phyloP scores from a whole-genome alignment of 257 asterid species.

The Penstemon barbatus region DNA sequence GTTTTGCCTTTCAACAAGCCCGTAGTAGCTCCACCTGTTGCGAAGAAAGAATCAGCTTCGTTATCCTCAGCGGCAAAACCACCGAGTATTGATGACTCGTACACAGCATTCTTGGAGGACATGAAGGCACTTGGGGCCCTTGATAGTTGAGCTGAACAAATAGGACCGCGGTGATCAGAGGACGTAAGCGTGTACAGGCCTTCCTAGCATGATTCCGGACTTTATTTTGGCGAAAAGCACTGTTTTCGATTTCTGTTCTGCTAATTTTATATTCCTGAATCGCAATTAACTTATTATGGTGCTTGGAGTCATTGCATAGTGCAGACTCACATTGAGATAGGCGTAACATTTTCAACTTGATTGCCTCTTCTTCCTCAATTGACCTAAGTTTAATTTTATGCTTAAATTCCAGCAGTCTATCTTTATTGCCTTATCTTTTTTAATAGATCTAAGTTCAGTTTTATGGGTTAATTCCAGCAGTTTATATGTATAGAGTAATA shows the following conservation, averaged over 20 bases:
- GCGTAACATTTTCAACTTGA: not conserved
- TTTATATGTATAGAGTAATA: no score
- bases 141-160: constrained; percentile 41
- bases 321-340: not conserved
- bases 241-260: not conserved
- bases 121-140: constrained; percentile 95
- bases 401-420: not conserved
- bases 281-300: not conserved
- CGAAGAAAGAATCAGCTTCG: constrained; percentile 45
- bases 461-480: no score
- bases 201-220: not conserved
- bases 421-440: not conserved
- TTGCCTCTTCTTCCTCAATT: not conserved
- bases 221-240: not conserved
- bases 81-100: constrained; percentile 83
- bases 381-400: not conserved
- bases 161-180: not conserved
- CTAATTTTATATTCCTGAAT: not conserved
- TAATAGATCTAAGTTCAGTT: no score
- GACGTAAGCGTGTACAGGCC: not conserved
- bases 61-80: constrained; percentile 55
- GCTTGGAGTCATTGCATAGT: not conserved
- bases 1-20: constrained; percentile 43
- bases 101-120: constrained; percentile 86
- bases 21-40: constrained; percentile 37